These are phyloP conservation scores for Aspergillus nidulans DNA, from an alignment of 495 filamentous ascomycete species.

Conservation along the genomic window DNA sequence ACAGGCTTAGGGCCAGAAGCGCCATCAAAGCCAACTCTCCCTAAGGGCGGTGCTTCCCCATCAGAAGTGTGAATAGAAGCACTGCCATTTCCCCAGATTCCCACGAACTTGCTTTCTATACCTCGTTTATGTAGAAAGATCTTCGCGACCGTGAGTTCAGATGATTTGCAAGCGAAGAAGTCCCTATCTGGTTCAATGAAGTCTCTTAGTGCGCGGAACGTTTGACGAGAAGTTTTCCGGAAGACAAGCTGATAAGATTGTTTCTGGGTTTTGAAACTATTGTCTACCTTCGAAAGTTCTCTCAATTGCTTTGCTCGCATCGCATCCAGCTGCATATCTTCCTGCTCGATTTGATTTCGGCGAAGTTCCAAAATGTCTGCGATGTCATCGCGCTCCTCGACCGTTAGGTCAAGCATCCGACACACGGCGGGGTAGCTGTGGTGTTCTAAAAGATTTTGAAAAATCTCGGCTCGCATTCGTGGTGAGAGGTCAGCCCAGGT, in stretches of 20 bases:
- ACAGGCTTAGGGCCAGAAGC: not conserved
- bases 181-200: constrained; percentile 15
- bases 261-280: constrained; percentile 18
- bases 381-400: constrained; percentile 17
- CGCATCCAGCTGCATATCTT: constrained; percentile 22
- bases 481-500: constrained; percentile 30
- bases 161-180: constrained; percentile 23
- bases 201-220: constrained; percentile 11
- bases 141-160: constrained; percentile 26
- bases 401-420: constrained; percentile 24
- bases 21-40: not conserved
- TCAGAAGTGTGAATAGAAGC: constrained; percentile 11
- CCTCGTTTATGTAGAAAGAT: constrained; percentile 24
- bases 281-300: constrained; percentile 26
- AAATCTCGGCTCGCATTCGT: constrained; percentile 34
- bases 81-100: constrained; percentile 29
- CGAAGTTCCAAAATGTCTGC: constrained; percentile 14
- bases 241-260: constrained; percentile 22
- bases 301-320: constrained; percentile 32
- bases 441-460: constrained; percentile 26
- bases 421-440: constrained; percentile 15
- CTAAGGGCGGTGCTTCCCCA: not conserved
- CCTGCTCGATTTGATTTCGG: constrained; percentile 23
- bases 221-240: constrained; percentile 15
- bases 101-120: constrained; percentile 25